Percentiles rank a stretch among this genome's conserved stretches.
Evolutionary conservation across 2,329 filamentous ascomycete species (phyloP).

Genomic region (Fusarium sp.): DNA sequence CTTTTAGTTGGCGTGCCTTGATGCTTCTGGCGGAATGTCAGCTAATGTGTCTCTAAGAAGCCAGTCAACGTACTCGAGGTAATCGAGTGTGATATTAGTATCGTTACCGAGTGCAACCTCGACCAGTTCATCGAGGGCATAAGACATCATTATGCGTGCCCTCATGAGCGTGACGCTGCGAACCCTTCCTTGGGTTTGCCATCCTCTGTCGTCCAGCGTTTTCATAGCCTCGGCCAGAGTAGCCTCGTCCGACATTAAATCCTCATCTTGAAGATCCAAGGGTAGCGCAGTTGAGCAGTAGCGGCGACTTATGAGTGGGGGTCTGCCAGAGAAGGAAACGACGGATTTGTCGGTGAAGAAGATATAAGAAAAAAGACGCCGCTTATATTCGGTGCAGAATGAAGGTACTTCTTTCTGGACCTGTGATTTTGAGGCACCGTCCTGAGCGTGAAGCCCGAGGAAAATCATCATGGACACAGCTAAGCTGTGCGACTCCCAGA

Average conservation of each 20-base stretch:
- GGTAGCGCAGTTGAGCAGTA: constrained; percentile 67
- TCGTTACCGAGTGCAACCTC: constrained; percentile 63
- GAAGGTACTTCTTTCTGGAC: constrained; percentile 37
- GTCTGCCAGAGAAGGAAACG: constrained; percentile 65
- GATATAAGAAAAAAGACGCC: constrained; percentile 50
- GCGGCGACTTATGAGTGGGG: constrained; percentile 63
- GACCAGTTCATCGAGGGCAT: constrained; percentile 69
- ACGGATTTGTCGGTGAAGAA: constrained; percentile 62
- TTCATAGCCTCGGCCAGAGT: constrained; percentile 17
- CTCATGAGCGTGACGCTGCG: constrained; percentile 60
- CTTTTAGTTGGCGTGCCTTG: constrained; percentile 49
- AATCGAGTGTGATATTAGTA: constrained; percentile 22
- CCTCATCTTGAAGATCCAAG: constrained; percentile 64
- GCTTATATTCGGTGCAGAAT: constrained; percentile 49
- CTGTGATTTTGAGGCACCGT: constrained; percentile 12
- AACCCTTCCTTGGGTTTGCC: constrained; percentile 61
- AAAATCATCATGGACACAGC: constrained; percentile 51
- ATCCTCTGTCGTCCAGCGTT: constrained; percentile 61
- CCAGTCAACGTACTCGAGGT: constrained; percentile 37
- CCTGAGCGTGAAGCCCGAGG: constrained; percentile 49
- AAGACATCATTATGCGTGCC: constrained; percentile 59
- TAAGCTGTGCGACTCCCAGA: constrained; percentile 54
- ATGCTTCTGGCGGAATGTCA: constrained; percentile 46
- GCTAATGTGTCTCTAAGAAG: background rate
- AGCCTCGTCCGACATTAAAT: constrained; percentile 58